phyloP scores from a whole-genome alignment of 2,329 filamentous ascomycete species.

The Fonsecaea multimorphosa region DNA sequence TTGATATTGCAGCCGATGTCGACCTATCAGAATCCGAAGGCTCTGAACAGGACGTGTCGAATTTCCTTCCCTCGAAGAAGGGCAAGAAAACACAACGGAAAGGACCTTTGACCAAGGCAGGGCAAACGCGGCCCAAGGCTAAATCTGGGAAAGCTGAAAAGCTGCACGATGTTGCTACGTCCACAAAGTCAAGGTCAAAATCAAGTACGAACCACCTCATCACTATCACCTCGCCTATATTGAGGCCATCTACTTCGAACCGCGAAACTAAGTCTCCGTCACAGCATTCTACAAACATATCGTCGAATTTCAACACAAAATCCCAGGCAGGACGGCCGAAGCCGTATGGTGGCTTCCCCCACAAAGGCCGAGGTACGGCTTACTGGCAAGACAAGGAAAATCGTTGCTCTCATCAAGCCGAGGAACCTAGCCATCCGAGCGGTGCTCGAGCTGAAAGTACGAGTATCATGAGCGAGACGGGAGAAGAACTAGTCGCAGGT shows the following conservation, averaged over 20 bases:
- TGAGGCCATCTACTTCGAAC: conserved; percentile 35
- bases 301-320: conserved; percentile 17
- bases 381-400: conserved; percentile 33
- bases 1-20: conserved; percentile 35
- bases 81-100: conserved; percentile 26
- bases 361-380: not conserved
- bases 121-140: conserved; percentile 11
- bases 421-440: not conserved
- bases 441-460: not conserved
- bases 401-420: not conserved
- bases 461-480: not conserved
- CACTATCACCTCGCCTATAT: conserved; percentile 33
- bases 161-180: conserved; percentile 12
- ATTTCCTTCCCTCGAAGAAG: conserved; percentile 33
- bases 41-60: conserved; percentile 33
- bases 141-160: conserved; percentile 19
- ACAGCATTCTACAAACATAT: conserved; percentile 30
- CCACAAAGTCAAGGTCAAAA: conserved; percentile 28
- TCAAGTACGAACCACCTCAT: conserved; percentile 36
- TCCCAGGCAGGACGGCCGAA: conserved; percentile 21
- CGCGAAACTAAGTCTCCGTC: conserved; percentile 39
- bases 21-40: conserved; percentile 20
- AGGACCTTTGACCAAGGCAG: conserved; percentile 15
- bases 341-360: conserved; percentile 39
- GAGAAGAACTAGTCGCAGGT: not conserved